These are phyloP conservation scores for Cordia subcordata DNA, from an alignment of 257 asterid species.

Conservation along the genomic window DNA sequence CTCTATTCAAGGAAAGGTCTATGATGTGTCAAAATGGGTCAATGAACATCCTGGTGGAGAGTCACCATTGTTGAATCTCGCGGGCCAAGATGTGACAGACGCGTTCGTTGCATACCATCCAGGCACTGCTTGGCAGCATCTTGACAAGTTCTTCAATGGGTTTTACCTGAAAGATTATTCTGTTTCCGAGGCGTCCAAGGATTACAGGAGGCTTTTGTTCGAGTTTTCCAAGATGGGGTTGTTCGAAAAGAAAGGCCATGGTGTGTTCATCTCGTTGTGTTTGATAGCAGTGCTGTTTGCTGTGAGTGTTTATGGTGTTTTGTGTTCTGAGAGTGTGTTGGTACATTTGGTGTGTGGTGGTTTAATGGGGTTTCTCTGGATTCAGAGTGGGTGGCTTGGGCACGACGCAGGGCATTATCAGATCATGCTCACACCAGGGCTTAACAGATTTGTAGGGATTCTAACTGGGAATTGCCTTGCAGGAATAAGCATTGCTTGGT, in stretches of 20 bases:
- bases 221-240: slow-evolving; percentile 68
- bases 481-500: slow-evolving; percentile 88
- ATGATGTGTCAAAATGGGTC: slow-evolving; percentile 79
- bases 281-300: slow-evolving; percentile 34
- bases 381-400: slow-evolving; percentile 94
- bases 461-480: slow-evolving; percentile 68
- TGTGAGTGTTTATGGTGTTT: slow-evolving; percentile 54
- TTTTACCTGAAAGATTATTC: slow-evolving; percentile 44
- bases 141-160: slow-evolving; percentile 58
- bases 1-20: slow-evolving; percentile 81
- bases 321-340: slow-evolving; percentile 38
- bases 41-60: slow-evolving; percentile 84
- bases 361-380: slow-evolving; percentile 78
- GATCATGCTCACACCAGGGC: slow-evolving; percentile 37
- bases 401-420: slow-evolving; percentile 89
- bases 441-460: slow-evolving; percentile 50
- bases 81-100: slow-evolving; percentile 88
- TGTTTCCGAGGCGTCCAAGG: slow-evolving; percentile 68
- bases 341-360: slow-evolving; percentile 59
- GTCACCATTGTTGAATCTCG: slow-evolving; percentile 61
- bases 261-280: slow-evolving; percentile 25
- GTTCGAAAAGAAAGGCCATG: slow-evolving; percentile 64
- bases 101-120: slow-evolving; percentile 87
- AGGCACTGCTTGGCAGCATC: slow-evolving; percentile 55
- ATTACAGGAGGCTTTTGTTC: slow-evolving; percentile 58